Evolutionary conservation across 1,284 basidiomycete species (phyloP), one percentile per base, ranked within the genome.

Genomic region (Neolentinus lepideus): DNA sequence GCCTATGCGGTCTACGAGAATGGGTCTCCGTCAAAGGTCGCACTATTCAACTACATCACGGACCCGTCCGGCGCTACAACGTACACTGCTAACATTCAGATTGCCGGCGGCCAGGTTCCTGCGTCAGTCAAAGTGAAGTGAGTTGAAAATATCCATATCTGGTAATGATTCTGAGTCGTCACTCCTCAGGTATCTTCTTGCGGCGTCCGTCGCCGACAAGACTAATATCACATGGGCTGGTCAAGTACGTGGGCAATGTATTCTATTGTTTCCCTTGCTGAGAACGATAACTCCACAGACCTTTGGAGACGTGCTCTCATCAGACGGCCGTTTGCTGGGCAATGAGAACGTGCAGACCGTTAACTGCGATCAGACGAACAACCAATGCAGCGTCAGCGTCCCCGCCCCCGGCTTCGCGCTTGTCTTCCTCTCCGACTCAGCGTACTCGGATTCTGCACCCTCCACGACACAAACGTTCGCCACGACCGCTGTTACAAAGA

Each of bases 161-260:
- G 55, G 66, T 1, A 79, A 73, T n/a, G 12, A 43, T 43, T 3
- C 19, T 43, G 8, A 43, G 16, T n/a, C 33, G 9, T 43, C 57
- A 64, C 56, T 36, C 1, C 47, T 64, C 54, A 81, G 77, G 62
- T 81, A 83, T 62, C 73, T 87, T 35, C 60, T 67, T 2, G 78
- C 84, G 11, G 63, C 68, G 0, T 78, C 69, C 0, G 82, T 89
- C 1, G 71, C 79, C 2, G 78, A 82, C 59, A 88, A 87, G 63
- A 75, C 74, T 59, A 85, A 88, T 66, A 82, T 89, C 62, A 87
- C 83, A 0, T 92, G 89, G 88, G 83, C 79, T 27, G 77, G 78
- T 1, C 83, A 81, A 69, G 78, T 76, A 55, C 36, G 68, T 61
- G 14, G 3, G 22, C 21, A 11, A 33, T 31, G 12, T 46, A 16